Percentiles rank a stretch among this genome's conserved stretches.
phyloP scores from a whole-genome alignment of 768 basidiomycete genomes.

The Pleurotus sapidus region DNA sequence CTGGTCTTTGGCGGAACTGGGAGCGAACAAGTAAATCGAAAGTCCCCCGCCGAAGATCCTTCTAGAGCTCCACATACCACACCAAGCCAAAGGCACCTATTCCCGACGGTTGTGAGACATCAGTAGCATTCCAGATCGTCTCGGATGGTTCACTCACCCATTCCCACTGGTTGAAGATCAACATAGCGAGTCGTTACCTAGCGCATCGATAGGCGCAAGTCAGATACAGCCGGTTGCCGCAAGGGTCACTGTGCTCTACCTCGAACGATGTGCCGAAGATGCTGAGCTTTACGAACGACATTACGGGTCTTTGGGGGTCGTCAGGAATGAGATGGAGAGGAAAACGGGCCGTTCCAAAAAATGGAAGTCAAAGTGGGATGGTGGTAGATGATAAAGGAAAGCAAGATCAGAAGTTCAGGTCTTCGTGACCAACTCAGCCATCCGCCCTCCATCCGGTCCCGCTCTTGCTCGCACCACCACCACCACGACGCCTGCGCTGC shows the following conservation, averaged over 20 bases:
- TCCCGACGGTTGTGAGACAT: slow-evolving; percentile 10
- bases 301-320: slow-evolving; percentile 20
- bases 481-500: no score
- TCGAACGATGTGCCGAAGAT: slow-evolving; percentile 99
- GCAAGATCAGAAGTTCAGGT: not conserved
- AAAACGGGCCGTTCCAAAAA: not conserved
- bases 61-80: slow-evolving; percentile 54
- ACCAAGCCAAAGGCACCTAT: slow-evolving; percentile 96
- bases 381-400: not conserved
- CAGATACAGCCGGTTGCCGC: slow-evolving; percentile 10
- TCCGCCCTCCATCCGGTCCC: no score
- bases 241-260: slow-evolving; percentile 37
- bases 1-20: slow-evolving; percentile 95
- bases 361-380: not conserved
- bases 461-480: no score
- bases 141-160: slow-evolving; percentile 61
- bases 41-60: not conserved
- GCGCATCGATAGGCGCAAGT: slow-evolving; percentile 12
- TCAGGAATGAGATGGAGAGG: not conserved
- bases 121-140: not conserved
- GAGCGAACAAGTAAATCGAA: slow-evolving; percentile 8
- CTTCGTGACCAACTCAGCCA: no score
- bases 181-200: slow-evolving; percentile 98
- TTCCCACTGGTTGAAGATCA: slow-evolving; percentile 98
- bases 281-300: slow-evolving; percentile 97